Conservation (phyloP, 805 yeast genomes). For the Metschnikowia gelsemii region DNA sequence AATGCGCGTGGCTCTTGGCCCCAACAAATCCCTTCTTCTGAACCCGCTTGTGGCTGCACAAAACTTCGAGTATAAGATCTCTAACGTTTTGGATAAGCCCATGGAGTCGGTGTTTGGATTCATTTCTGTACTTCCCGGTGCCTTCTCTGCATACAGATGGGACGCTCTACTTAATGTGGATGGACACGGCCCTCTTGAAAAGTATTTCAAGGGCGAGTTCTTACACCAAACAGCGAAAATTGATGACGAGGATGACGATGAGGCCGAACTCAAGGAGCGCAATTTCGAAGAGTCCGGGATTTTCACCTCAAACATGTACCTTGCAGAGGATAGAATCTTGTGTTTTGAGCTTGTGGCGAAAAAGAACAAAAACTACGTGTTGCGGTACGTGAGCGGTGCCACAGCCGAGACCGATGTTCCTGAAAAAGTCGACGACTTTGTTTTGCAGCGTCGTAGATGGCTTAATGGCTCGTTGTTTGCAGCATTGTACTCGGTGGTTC, state of each 20-base stretch:
- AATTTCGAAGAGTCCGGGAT: conserved; percentile 53
- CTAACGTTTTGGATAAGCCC: conserved; percentile 93
- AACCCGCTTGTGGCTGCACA: conserved; percentile 96
- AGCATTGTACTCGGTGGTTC: conserved; percentile 83
- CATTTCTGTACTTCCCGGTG: conserved; percentile 93
- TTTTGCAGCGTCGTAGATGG: conserved; percentile 97
- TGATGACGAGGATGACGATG: conserved; percentile 34
- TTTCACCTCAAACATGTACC: conserved; percentile 92
- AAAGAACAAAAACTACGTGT: conserved; percentile 76
- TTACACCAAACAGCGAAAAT: conserved; percentile 59
- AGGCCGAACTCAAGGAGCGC: conserved; percentile 38
- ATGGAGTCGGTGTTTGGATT: conserved; percentile 94
- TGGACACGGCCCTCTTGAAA: conserved; percentile 83
- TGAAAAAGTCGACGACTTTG: conserved; percentile 89
- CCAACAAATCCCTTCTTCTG: conserved; percentile 43
- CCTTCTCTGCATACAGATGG: conserved; percentile 91
- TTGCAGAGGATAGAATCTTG: conserved; percentile 93
- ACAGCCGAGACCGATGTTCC: conserved; percentile 98
- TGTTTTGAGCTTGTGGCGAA: conserved; percentile 97
- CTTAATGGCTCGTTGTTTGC: conserved; percentile 97
- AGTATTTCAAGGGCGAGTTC: conserved; percentile 90
- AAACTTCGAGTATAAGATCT: conserved; percentile 94
- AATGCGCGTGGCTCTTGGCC: conserved; percentile 81
- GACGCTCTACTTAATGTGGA: conserved; percentile 67
- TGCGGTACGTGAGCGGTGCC: conserved; percentile 89